These are phyloP conservation scores for Apiospora saccharicola DNA, from an alignment of 2,329 filamentous ascomycete genomes.

Conservation along the genomic window DNA sequence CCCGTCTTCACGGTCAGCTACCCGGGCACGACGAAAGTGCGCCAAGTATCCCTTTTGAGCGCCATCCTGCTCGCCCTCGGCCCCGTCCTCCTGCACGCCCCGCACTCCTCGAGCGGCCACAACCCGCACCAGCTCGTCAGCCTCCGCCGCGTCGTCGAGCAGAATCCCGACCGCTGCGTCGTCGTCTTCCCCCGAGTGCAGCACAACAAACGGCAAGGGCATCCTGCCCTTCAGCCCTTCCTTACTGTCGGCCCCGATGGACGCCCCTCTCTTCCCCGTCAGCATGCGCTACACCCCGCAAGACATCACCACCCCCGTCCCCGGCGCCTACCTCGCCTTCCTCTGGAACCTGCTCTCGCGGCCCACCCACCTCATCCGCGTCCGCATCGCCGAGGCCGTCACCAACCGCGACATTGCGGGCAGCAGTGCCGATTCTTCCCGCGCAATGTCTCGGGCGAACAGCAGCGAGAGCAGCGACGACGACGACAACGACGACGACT, in stretches of 20 bases:
- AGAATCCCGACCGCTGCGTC: slow-evolving; percentile 77
- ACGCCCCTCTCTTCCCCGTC: slow-evolving; percentile 85
- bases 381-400: slow-evolving; percentile 84
- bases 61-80: slow-evolving; percentile 79
- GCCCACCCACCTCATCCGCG: slow-evolving; percentile 88
- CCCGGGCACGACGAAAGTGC: slow-evolving; percentile 75
- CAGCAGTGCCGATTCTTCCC: slow-evolving; percentile 31
- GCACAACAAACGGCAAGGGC: slow-evolving; percentile 90
- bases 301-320: slow-evolving; percentile 90
- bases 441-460: slow-evolving; percentile 32
- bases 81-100: slow-evolving; percentile 52
- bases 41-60: slow-evolving; percentile 76
- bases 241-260: slow-evolving; percentile 70
- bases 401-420: slow-evolving; percentile 48
- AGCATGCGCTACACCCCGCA: slow-evolving; percentile 88
- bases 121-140: slow-evolving; percentile 62
- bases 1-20: slow-evolving; percentile 91
- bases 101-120: slow-evolving; percentile 44
- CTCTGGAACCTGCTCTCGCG: slow-evolving; percentile 86
- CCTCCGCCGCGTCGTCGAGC: slow-evolving; percentile 67
- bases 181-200: slow-evolving; percentile 94
- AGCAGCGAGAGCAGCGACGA: slow-evolving; percentile 39
- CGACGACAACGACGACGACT: slow-evolving; percentile 38
- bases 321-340: slow-evolving; percentile 75
- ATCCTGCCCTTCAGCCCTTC: slow-evolving; percentile 85